Conservation (phyloP, 2,329 filamentous ascomycete species). For the Pseudonectria foliicola region DNA sequence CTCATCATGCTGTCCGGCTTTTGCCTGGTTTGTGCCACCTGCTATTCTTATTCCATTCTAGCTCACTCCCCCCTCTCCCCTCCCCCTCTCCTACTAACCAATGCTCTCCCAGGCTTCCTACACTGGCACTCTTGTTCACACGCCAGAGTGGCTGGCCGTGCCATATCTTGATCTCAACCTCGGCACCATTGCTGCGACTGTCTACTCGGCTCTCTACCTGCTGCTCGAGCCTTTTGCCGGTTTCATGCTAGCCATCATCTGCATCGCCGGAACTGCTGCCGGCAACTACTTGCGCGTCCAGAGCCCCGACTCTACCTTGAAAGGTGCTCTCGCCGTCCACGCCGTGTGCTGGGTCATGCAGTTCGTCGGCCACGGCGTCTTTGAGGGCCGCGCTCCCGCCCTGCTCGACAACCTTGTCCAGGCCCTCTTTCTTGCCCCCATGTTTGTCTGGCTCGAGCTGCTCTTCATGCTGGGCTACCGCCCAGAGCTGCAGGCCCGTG, state of each 20-base stretch:
- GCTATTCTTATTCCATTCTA: constrained; percentile 3
- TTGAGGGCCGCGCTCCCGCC: constrained; percentile 81
- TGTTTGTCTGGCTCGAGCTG: constrained; percentile 95
- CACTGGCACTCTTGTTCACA: constrained; percentile 54
- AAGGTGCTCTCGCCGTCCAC: constrained; percentile 59
- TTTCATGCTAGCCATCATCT: constrained; percentile 64
- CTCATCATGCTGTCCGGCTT: constrained; percentile 65
- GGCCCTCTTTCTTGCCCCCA: constrained; percentile 83
- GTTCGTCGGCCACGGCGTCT: constrained; percentile 85
- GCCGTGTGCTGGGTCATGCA: constrained; percentile 77
- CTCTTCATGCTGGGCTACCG: constrained; percentile 88
- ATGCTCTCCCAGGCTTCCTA: constrained; percentile 46
- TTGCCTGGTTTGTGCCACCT: constrained; percentile 52
- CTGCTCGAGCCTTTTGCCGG: constrained; percentile 93
- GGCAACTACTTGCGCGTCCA: constrained; percentile 66
- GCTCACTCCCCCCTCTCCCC: constrained; percentile 1
- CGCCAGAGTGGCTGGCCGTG: constrained; percentile 60
- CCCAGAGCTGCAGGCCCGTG: constrained; percentile 73
- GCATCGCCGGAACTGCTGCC: constrained; percentile 67
- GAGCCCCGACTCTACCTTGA: constrained; percentile 41
- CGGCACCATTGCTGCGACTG: constrained; percentile 55
- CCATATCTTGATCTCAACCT: constrained; percentile 62
- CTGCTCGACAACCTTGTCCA: constrained; percentile 87
- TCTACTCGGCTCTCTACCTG: constrained; percentile 76
- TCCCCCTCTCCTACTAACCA: constrained; percentile 5